phyloP scores from a whole-genome alignment of 2,329 filamentous ascomycete species.

The Paraconiothyrium brasiliense region DNA sequence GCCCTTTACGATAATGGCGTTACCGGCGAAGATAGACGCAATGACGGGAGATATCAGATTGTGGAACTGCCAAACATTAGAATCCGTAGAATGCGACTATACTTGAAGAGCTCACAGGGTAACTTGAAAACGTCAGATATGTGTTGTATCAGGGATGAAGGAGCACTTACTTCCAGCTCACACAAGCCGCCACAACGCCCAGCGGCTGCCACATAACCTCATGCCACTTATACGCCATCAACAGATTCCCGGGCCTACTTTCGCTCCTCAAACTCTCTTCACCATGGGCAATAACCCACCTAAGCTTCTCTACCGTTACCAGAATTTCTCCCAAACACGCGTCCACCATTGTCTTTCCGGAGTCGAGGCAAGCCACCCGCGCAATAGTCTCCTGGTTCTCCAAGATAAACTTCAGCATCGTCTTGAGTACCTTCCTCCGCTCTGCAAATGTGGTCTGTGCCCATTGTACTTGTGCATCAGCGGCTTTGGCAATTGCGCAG shows the following conservation, averaged over 20 bases:
- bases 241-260: conserved; percentile 81
- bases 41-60: conserved; percentile 93
- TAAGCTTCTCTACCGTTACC: conserved; percentile 90
- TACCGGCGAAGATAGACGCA: conserved; percentile 88
- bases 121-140: conserved; percentile 39
- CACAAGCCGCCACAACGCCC: conserved; percentile 89
- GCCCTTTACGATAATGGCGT: conserved; percentile 90
- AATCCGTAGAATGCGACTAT: neutral
- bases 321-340: conserved; percentile 93
- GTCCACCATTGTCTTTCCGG: conserved; percentile 95
- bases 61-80: conserved; percentile 73
- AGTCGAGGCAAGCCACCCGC: conserved; percentile 85
- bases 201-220: conserved; percentile 90
- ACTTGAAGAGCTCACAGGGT: conserved; percentile 49
- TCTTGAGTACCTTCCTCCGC: conserved; percentile 80
- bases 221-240: conserved; percentile 97
- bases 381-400: conserved; percentile 91
- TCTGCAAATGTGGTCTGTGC: conserved; percentile 78
- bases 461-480: conserved; percentile 80
- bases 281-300: conserved; percentile 92
- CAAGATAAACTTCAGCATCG: conserved; percentile 82
- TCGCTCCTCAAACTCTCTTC: conserved; percentile 80
- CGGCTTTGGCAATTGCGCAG: conserved; percentile 76
- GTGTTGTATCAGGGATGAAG: neutral
- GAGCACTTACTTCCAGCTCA: conserved; percentile 87